These are phyloP conservation scores for Blastocystis sp. DNA, from an alignment of 352 stramenopile genomes.

Conservation along the genomic window DNA sequence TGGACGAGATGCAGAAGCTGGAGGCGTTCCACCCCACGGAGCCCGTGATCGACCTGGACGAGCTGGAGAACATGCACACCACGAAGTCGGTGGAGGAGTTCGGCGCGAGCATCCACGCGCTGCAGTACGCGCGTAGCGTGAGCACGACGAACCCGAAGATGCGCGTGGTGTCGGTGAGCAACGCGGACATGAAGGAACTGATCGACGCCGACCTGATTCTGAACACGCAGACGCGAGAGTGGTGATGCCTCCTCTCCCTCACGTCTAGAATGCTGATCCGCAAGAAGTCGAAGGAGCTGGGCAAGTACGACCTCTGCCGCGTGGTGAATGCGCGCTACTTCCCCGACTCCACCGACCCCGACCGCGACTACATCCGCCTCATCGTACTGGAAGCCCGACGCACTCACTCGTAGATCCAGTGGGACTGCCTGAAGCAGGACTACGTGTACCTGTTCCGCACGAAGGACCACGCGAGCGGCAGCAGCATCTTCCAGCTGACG, in stretches of 20 bases:
- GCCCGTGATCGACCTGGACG: constrained; percentile 38
- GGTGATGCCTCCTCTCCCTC: no score
- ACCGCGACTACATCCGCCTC: constrained; percentile 49
- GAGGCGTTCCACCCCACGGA: constrained; percentile 20
- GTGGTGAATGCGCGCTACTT: constrained; percentile 68
- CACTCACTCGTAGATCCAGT: constrained; percentile 38
- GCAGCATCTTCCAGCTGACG: constrained; percentile 45
- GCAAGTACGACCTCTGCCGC: constrained; percentile 46
- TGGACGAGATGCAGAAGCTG: constrained; percentile 24
- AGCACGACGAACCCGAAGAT: not conserved
- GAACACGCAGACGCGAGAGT: constrained; percentile 56
- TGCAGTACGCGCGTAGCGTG: not conserved
- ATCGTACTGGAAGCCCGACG: not conserved
- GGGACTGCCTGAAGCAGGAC: constrained; percentile 59
- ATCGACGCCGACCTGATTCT: constrained; percentile 31
- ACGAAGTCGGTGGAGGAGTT: constrained; percentile 6
- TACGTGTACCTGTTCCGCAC: constrained; percentile 67
- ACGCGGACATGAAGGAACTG: constrained; percentile 58
- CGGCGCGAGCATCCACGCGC: not conserved
- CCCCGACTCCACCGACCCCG: constrained; percentile 3
- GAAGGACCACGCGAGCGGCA: constrained; percentile 17
- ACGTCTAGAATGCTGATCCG: constrained; percentile 7
- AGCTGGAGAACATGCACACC: not conserved
- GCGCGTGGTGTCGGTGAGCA: constrained; percentile 21
- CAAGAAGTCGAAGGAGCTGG: constrained; percentile 57